Evolutionary conservation across 768 basidiomycete species (phyloP).

Genomic region (Suillus weaverae): DNA sequence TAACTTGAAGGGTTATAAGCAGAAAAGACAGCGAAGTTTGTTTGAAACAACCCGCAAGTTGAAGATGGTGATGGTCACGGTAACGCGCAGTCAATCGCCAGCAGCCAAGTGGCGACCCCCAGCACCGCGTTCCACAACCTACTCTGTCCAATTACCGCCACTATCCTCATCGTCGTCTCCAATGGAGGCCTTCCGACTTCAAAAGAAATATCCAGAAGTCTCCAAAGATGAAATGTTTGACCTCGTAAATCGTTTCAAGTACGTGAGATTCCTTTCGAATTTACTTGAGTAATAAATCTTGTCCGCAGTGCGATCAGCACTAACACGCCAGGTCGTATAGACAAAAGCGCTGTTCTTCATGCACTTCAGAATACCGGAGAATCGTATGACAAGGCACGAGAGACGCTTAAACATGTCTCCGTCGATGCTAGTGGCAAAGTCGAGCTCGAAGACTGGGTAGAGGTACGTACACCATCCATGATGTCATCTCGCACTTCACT

Average conservation of each 20-base stretch:
- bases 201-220: constrained; percentile 91
- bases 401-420: constrained; percentile 90
- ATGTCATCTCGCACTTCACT: constrained; percentile 21
- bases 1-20: not conserved
- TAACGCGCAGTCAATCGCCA: constrained; percentile 12
- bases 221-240: constrained; percentile 93
- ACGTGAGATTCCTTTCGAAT: constrained; percentile 32
- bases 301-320: constrained; percentile 64
- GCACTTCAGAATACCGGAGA: constrained; percentile 78
- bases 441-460: constrained; percentile 98
- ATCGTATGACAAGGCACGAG: constrained; percentile 86
- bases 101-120: constrained; percentile 17
- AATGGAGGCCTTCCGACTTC: constrained; percentile 85
- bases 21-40: not conserved
- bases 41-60: not conserved
- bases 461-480: constrained; percentile 53
- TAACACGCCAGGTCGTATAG: constrained; percentile 78
- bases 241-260: constrained; percentile 96
- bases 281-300: constrained; percentile 8
- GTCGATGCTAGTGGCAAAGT: constrained; percentile 95
- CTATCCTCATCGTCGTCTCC: constrained; percentile 16
- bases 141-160: constrained; percentile 13
- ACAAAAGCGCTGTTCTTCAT: constrained; percentile 80
- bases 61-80: constrained; percentile 9
- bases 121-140: constrained; percentile 8